These are phyloP conservation scores for Boletus fagicola DNA, from an alignment of 768 basidiomycete species.

Conservation along the genomic window DNA sequence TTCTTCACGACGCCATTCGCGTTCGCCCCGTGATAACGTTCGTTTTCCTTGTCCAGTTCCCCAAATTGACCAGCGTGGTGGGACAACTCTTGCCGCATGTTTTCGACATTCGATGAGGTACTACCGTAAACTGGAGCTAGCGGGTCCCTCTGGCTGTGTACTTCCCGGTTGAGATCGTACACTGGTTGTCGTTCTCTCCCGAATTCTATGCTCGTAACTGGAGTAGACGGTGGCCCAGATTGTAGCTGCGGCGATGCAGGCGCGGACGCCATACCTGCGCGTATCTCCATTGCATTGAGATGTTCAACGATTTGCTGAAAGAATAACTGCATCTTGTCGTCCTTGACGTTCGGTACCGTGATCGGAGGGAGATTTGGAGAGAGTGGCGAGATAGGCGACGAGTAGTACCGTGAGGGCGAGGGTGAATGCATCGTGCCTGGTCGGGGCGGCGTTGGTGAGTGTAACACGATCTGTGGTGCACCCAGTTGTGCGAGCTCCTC, in stretches of 20 bases:
- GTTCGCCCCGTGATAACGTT: neutral
- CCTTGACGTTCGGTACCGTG: constrained; percentile 66
- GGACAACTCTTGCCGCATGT: neutral
- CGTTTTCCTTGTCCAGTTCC: constrained; percentile 63
- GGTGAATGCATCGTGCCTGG: constrained; percentile 19
- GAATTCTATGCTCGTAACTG: constrained; percentile 20
- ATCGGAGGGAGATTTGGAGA: constrained; percentile 46
- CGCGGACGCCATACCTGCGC: constrained; percentile 33
- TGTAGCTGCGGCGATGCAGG: constrained; percentile 19
- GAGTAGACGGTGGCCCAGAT: constrained; percentile 8
- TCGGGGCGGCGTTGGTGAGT: constrained; percentile 28
- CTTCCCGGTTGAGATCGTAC: constrained; percentile 2
- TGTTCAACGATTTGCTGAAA: constrained; percentile 84
- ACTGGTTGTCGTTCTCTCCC: constrained; percentile 12
- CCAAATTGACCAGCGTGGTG: constrained; percentile 13
- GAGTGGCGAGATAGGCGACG: constrained; percentile 29
- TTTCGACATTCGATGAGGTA: constrained; percentile 9
- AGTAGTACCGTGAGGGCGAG: constrained; percentile 27
- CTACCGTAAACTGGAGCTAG: constrained; percentile 17
- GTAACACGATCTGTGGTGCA: constrained; percentile 27
- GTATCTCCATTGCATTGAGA: constrained; percentile 68
- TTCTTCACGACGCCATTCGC: constrained; percentile 36
- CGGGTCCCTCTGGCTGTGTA: constrained; percentile 38
- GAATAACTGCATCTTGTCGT: constrained; percentile 78
- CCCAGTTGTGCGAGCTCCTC: constrained; percentile 16